Evolutionary conservation across 73 alveolate genomes (phyloP).

Genomic region (Paramecium primaurelia): DNA sequence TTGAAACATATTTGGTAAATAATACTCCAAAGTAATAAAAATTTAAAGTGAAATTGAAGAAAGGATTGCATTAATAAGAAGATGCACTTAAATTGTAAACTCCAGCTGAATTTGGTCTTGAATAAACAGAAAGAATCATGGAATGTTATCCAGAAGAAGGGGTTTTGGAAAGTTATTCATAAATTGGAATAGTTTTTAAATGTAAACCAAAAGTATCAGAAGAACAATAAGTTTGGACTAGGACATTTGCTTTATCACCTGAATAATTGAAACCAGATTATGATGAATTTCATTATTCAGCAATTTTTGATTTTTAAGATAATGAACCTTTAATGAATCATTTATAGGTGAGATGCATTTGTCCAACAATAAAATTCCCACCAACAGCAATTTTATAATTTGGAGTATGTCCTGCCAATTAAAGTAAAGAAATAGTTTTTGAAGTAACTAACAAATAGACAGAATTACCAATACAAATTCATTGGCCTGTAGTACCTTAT

Average conservation of each 20-base stretch:
- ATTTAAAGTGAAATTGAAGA: conserved; percentile 84
- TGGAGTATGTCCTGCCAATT: conserved; percentile 93
- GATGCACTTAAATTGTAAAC: conserved; percentile 81
- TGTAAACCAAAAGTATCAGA: conserved; percentile 76
- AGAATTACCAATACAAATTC: conserved; percentile 90
- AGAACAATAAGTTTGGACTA: conserved; percentile 61
- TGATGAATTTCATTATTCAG: conserved; percentile 76
- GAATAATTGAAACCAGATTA: conserved; percentile 72
- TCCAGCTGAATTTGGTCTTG: conserved; percentile 93
- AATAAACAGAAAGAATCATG: conserved; percentile 92
- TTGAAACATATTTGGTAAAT: conserved; percentile 92
- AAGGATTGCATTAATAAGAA: conserved; percentile 85
- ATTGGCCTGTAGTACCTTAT: conserved; percentile 88
- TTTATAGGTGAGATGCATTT: conserved; percentile 93
- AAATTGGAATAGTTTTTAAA: conserved; percentile 82
- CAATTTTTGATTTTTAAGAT: conserved; percentile 74
- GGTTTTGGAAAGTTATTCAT: conserved; percentile 87
- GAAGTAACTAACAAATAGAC: conserved; percentile 92
- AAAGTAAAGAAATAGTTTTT: conserved; percentile 82
- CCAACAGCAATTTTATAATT: conserved; percentile 75
- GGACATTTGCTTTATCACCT: conserved; percentile 61
- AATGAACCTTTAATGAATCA: conserved; percentile 88
- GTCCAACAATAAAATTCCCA: conserved; percentile 90
- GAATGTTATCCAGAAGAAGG: conserved; percentile 95
- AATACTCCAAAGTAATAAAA: conserved; percentile 92